A percentile compares a stretch with the other conserved stretches of the same genome.
Evolutionary conservation across 192 early-diverging fungal species (phyloP).

Genomic region (Thoreauomyces humboldtii): DNA sequence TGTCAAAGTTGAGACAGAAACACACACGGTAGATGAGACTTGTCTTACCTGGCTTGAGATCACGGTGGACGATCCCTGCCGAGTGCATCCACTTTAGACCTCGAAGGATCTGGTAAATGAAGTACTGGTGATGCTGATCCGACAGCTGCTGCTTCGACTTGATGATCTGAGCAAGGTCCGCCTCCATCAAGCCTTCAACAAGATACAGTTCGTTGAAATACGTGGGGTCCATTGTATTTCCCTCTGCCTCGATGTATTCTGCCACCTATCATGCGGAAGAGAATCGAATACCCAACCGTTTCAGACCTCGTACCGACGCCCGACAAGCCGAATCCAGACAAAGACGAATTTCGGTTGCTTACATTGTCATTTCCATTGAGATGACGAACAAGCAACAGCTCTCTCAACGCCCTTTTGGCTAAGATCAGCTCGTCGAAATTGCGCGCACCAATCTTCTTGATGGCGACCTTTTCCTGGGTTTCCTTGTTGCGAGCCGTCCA

Average conservation of each 20-base stretch:
- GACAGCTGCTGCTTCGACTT: constrained; percentile 87
- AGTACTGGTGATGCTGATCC: constrained; percentile 98
- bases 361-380: constrained; percentile 77
- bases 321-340: background rate
- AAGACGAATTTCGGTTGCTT: background rate
- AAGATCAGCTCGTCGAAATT: constrained; percentile 67
- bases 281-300: background rate
- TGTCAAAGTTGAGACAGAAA: background rate
- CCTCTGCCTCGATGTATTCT: constrained; percentile 86
- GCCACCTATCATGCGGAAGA: constrained; percentile 68
- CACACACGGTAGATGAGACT: background rate
- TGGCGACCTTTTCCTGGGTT: constrained; percentile 53
- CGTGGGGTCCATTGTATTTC: constrained; percentile 60
- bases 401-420: constrained; percentile 69
- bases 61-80: constrained; percentile 94
- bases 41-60: constrained; percentile 79
- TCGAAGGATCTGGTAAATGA: constrained; percentile 94
- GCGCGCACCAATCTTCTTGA: constrained; percentile 65
- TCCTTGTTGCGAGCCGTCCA: constrained; percentile 38
- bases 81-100: constrained; percentile 99
- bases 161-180: constrained; percentile 97
- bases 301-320: background rate
- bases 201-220: constrained; percentile 94
- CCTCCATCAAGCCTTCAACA: constrained; percentile 98
- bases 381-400: constrained; percentile 69